phyloP scores from a whole-genome alignment of 768 basidiomycete genomes.

The Nevesoporus exiguus region DNA sequence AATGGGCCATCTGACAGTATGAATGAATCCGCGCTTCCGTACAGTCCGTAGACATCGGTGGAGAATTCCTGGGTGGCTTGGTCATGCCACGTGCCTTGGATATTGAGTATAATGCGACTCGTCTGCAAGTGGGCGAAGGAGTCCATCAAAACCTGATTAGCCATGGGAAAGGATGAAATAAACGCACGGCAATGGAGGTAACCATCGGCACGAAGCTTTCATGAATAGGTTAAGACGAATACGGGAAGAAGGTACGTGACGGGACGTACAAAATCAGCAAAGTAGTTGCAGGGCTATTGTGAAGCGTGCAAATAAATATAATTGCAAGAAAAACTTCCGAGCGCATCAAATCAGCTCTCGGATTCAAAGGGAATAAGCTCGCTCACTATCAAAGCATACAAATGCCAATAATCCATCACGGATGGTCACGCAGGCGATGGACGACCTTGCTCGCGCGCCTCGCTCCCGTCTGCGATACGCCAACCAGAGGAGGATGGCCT shows the following conservation, averaged over 20 bases:
- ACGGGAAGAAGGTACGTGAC: not conserved
- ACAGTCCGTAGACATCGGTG: constrained; percentile 15
- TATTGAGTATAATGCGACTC: constrained; percentile 19
- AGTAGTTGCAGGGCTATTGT: not conserved
- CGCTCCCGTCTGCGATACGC: constrained; percentile 13
- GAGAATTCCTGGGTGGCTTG: constrained; percentile 1
- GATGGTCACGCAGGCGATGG: constrained; percentile 20
- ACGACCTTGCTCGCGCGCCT: not conserved
- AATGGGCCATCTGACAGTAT: constrained; percentile 1
- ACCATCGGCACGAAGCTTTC: constrained; percentile 22
- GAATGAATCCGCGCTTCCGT: constrained; percentile 13
- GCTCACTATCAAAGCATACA: constrained; percentile 14
- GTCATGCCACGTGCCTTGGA: not conserved
- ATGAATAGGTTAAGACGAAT: not conserved
- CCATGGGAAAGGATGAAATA: not conserved
- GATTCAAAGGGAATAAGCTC: not conserved
- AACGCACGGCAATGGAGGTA: constrained; percentile 17
- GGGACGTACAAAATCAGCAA: constrained; percentile 16
- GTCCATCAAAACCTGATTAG: not conserved
- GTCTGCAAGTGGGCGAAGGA: constrained; percentile 1
- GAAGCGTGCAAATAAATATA: constrained; percentile 1
- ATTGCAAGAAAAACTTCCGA: constrained; percentile 13
- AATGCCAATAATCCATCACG: constrained; percentile 22
- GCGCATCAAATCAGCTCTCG: not conserved
- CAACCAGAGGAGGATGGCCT: constrained; percentile 19